A percentile compares a stretch with the other conserved stretches of the same genome.
phyloP scores from a whole-genome alignment of 1,284 basidiomycete species.

The Irpex lacteus region DNA sequence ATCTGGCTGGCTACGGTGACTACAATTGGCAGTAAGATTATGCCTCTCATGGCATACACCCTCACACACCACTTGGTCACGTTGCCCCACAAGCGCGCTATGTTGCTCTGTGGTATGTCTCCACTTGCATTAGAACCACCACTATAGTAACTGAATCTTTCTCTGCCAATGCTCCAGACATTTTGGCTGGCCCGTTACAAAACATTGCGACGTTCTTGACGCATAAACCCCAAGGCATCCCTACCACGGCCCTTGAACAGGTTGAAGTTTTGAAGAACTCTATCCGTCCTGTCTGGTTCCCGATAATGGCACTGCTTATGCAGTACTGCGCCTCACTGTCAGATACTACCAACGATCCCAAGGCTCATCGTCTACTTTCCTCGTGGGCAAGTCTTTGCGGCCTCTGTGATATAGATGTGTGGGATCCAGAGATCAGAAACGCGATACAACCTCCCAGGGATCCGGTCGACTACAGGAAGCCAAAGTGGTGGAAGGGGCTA shows the following conservation, averaged over 20 bases:
- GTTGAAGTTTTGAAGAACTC: not conserved
- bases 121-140: not conserved
- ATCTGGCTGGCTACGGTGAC: not conserved
- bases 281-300: not conserved
- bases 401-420: not conserved
- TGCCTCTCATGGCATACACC: not conserved
- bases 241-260: not conserved
- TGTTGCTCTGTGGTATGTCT: not conserved
- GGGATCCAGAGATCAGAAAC: not conserved
- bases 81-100: not conserved
- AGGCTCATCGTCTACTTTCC: not conserved
- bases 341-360: not conserved
- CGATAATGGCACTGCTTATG: not conserved
- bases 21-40: not conserved
- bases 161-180: not conserved
- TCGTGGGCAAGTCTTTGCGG: not conserved
- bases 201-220: not conserved
- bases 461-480: not conserved
- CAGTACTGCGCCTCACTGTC: not conserved
- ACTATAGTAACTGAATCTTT: not conserved
- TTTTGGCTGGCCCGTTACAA: not conserved
- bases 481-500: not conserved
- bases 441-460: not conserved
- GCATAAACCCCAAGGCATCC: not conserved
- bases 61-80: not conserved